Conservation (phyloP, 805 yeast species). For the Zygosaccharomyces pseudorouxii region DNA sequence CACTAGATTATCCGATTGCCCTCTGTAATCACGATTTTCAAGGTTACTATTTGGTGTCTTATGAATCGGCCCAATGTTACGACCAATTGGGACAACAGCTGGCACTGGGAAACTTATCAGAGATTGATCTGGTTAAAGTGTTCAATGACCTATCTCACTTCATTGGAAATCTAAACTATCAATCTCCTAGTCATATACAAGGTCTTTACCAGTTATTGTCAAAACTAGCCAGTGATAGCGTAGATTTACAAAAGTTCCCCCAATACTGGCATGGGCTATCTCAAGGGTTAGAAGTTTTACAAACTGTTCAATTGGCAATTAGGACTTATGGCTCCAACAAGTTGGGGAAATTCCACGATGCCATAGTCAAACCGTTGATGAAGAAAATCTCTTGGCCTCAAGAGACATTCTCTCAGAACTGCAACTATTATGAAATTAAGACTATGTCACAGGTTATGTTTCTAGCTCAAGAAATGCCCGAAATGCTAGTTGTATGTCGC, state of each 20-base stretch:
- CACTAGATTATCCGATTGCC: conserved; percentile 16
- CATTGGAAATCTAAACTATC: conserved; percentile 30
- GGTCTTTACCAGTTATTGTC: conserved; percentile 30
- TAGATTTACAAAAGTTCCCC: conserved; percentile 17
- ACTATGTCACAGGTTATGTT: conserved; percentile 26
- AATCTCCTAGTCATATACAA: conserved; percentile 25
- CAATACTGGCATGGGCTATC: conserved; percentile 28
- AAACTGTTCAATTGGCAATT: conserved; percentile 16
- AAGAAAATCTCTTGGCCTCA: conserved; percentile 38
- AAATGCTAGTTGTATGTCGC: conserved; percentile 34
- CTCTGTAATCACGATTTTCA: conserved; percentile 25
- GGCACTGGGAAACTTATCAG: conserved; percentile 21
- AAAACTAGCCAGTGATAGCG: conserved; percentile 11
- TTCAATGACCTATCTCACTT: conserved; percentile 34
- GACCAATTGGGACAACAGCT: conserved; percentile 23
- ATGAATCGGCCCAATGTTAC: conserved; percentile 33
- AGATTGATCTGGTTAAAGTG: conserved; percentile 30
- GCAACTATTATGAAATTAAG: conserved; percentile 38
- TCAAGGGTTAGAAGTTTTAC: conserved; percentile 27
- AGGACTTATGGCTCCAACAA: conserved; percentile 10
- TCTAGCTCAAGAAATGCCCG: conserved; percentile 17
- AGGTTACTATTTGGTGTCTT: conserved; percentile 48
- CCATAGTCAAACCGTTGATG: conserved; percentile 20
- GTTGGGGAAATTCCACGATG: conserved; percentile 4
- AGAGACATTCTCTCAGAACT: conserved; percentile 21